These are phyloP conservation scores for Candida incommunis DNA, from an alignment of 805 yeast genomes.

Conservation along the genomic window DNA sequence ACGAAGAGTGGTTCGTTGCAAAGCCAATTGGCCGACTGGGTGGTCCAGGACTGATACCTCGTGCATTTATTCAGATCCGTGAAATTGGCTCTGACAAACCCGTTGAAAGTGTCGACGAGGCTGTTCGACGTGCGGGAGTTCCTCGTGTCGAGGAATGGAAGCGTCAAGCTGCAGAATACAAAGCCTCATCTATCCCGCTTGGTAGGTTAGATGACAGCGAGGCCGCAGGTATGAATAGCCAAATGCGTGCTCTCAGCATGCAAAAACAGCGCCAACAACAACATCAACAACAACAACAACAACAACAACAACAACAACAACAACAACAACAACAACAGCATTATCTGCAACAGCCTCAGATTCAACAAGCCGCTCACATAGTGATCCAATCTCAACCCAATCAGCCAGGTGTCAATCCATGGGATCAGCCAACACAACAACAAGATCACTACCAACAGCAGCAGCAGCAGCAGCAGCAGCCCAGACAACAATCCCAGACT, in stretches of 20 bases:
- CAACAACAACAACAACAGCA: conserved; percentile 1
- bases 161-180: conserved; percentile 74
- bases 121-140: conserved; percentile 51
- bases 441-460: conserved; percentile 6
- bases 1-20: conserved; percentile 95
- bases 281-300: neutral
- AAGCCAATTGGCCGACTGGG: conserved; percentile 91
- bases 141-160: conserved; percentile 98
- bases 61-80: conserved; percentile 71
- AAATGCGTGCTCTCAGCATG: conserved; percentile 1
- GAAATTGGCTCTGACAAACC: conserved; percentile 56
- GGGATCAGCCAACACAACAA: conserved; percentile 3
- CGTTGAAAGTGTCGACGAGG: conserved; percentile 40
- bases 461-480: conserved; percentile 9
- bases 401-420: neutral
- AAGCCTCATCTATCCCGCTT: conserved; percentile 73
- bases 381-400: neutral
- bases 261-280: neutral
- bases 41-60: conserved; percentile 95
- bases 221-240: conserved; percentile 1
- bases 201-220: conserved; percentile 29
- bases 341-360: neutral
- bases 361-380: neutral
- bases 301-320: neutral
- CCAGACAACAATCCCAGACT: conserved; percentile 7